Evolutionary conservation across 176 grass and related monocot species (phyloP), one percentile per base, ranked within the genome.

Genomic region (Zoysia pacifica): DNA sequence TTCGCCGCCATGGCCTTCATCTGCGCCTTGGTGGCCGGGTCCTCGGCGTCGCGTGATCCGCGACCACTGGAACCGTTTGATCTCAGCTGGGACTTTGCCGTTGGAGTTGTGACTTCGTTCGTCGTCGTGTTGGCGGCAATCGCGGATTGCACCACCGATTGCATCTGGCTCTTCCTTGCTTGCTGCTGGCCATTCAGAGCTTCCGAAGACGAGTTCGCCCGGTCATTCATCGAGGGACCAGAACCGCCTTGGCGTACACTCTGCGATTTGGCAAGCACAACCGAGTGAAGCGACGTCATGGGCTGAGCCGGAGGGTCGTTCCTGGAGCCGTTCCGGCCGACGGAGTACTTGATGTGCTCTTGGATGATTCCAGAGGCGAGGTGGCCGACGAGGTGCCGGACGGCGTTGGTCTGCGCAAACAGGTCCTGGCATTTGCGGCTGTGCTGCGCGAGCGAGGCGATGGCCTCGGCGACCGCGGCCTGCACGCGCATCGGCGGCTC

Each of bases 1-100:
- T 94, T 86, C 45, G 94, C 94, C n/a, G 91, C 94, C 94, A 90
- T 97, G 67, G 91, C 89, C 88, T 97, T 94, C 85, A 97, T 83
- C 12, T 56, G 39, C 6, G 85, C 79, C 82, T 94, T 97, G 37
- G 82, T 88, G 35, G 71, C 86, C 36, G 87, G 84, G 76, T 92
- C 91, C 71, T 92, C 94, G 50, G 69, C 69, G 55, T 85, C 74
- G 65, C 85, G 87, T 46, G 53, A 62, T 44, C 88, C 84, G 36
- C 74, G 89, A 42, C 67, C 70, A 20, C 71, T 74, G 5, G 76
- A 71, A 20, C 84, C 70, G 73, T 67, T 81, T 2, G 78, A 56
- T 11, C 62, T 72, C 64, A 84, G 90, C 5, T 77, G 61, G 4
- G 41, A 19, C 78, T 69, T 72, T 3, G 28, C 18, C 11, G 41